Percentiles rank a stretch among this genome's conserved stretches.
Evolutionary conservation across 148 eudicot species (phyloP).

Genomic region (Rhododendron williamsianum): DNA sequence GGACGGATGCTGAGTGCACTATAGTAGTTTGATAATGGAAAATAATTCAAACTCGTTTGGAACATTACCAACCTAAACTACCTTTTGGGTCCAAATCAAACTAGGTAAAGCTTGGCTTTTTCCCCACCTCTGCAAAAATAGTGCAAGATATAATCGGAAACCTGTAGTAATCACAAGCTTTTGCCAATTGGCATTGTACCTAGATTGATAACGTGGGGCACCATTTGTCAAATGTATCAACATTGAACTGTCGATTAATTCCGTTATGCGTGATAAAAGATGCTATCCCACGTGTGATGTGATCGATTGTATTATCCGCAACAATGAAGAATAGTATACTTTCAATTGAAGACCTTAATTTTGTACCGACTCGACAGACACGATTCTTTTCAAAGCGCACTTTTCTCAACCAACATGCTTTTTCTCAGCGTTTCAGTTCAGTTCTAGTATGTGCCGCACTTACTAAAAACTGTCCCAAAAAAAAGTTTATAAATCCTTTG

Average conservation of each 20-base stretch:
- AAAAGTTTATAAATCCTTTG: neutral
- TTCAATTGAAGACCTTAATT: neutral
- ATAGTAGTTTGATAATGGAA: neutral
- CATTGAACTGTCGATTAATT: slow-evolving; percentile 3
- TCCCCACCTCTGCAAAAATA: neutral
- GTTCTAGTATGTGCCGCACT: neutral
- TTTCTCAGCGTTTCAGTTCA: neutral
- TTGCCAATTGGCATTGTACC: neutral
- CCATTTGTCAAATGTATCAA: neutral
- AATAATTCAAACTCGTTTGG: neutral
- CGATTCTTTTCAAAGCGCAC: neutral
- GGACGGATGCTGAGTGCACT: neutral
- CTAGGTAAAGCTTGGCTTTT: neutral
- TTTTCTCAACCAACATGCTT: neutral
- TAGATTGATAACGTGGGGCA: neutral
- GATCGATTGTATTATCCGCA: neutral
- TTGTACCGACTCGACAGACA: neutral
- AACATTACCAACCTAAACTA: neutral
- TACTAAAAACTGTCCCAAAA: neutral
- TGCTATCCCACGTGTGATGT: neutral
- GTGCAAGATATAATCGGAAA: neutral
- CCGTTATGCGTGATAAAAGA: neutral
- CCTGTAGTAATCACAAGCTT: neutral
- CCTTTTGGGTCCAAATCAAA: slow-evolving; percentile 7
- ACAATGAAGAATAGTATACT: neutral